Base-by-base conservation (phyloP, 1,284 basidiomycete genomes). In the Tremellales sp. region DNA sequence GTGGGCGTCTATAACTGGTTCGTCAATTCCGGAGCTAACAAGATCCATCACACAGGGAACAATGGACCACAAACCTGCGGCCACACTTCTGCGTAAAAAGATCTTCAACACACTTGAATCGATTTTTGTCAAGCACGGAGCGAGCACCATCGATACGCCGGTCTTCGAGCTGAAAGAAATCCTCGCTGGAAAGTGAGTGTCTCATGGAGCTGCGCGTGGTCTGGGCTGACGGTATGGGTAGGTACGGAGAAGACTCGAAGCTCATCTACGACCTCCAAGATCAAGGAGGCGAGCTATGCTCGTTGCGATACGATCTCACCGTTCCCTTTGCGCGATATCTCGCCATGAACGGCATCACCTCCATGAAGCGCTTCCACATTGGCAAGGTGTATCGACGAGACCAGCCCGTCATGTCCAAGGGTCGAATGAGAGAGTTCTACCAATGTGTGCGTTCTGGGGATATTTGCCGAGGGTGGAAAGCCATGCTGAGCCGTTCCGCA, bases 111-210 rank as follows among this genome's bases (percentile, higher is more conserved):
- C 85, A 43, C 86, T 99, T 60, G 87, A 90, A 67, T 82, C 85
- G 4, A 82, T 85, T 54, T 99, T 98, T 72, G 83, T 88, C 47
- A 80, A 83, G 13, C 95, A 87, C 68, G 94, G 95, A 29, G 94
- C 85, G 2, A 81, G 84, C 48, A 92, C 89, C 53, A 89, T 98
- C 53, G 94, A 98, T 73, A 98, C 94, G 2, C 94, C 94, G 48
- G 92, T 97, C 16, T 97, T 98, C 64, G 94, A 98, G 76, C 84
- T 94, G 54, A 93, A 92, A 71, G 94, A 98, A 66, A 85, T 98
- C 54, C 77, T 97, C 38, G 82, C 89, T 0, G 94, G 91, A 55
- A 98, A 97, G 75, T n/a, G n/a, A n/a, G n/a, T n/a, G n/a, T n/a
- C n/a, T n/a, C n/a, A n/a, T n/a, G n/a, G n/a, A n/a, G n/a, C n/a